A percentile compares a stretch with the other conserved stretches of the same genome.
Evolutionary conservation across 495 filamentous ascomycete species (phyloP).

Genomic region (Penicillium desertorum): DNA sequence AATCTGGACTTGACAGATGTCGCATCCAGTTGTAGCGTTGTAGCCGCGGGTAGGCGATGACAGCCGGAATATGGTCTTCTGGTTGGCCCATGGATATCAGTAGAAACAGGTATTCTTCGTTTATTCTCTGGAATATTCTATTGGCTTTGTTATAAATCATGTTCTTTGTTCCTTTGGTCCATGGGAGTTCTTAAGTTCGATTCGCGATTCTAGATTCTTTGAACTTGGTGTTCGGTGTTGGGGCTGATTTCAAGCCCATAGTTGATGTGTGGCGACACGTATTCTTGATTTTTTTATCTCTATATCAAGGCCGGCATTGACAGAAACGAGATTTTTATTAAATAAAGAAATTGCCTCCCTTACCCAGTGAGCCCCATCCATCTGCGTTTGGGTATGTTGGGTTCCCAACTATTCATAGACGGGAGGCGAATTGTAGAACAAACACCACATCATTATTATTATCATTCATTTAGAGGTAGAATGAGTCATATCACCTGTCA

Average conservation of each 20-base stretch:
- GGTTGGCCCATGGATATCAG: background rate
- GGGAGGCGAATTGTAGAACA: background rate
- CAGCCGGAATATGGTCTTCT: background rate
- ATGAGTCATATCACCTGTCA: background rate
- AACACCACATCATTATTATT: background rate
- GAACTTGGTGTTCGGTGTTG: too few species aligned
- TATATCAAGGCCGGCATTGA: background rate
- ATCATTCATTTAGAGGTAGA: background rate
- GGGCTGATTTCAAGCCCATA: too few species aligned
- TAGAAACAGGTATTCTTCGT: background rate
- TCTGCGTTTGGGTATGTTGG: background rate
- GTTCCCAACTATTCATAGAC: background rate
- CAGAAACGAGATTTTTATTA: background rate
- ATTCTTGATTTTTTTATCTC: background rate
- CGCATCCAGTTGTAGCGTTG: slow-evolving; percentile 3
- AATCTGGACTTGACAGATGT: background rate
- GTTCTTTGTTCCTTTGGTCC: background rate
- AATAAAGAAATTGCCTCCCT: background rate
- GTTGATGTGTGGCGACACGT: too few species aligned
- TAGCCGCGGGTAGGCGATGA: background rate
- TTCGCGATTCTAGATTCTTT: background rate
- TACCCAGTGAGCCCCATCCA: background rate
- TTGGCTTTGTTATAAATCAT: background rate
- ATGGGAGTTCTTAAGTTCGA: background rate
- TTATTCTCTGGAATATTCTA: background rate